These are phyloP conservation scores for Puccinia novopanici DNA, from an alignment of 1,284 basidiomycete genomes.

Conservation along the genomic window DNA sequence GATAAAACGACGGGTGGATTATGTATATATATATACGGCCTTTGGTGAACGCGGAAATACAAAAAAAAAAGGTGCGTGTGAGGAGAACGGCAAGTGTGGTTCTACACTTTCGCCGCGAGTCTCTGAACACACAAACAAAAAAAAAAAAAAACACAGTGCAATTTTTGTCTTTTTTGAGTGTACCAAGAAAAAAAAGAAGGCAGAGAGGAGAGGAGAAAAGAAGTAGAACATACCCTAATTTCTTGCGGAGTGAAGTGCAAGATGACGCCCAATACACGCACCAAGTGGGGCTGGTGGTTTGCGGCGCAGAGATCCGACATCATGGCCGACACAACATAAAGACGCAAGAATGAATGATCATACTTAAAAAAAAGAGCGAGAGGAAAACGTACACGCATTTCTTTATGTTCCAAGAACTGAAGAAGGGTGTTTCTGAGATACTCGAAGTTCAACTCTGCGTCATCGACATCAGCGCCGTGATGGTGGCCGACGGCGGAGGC, in stretches of 20 bases:
- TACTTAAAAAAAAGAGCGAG: slow-evolving; percentile 56
- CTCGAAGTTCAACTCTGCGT: slow-evolving; percentile 89
- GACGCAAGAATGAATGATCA: slow-evolving; percentile 7
- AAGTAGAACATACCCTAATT: slow-evolving; percentile 61
- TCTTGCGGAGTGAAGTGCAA: slow-evolving; percentile 91
- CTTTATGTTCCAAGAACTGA: slow-evolving; percentile 86
- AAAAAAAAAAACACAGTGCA: background rate
- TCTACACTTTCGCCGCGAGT: too few species aligned
- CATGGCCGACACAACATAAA: background rate
- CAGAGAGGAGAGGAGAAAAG: too few species aligned
- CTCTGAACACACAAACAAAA: too few species aligned
- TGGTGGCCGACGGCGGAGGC: too few species aligned
- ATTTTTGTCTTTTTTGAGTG: too few species aligned
- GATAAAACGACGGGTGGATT: too few species aligned
- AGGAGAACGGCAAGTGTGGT: too few species aligned
- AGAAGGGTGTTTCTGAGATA: slow-evolving; percentile 90
- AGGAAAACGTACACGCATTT: slow-evolving; percentile 70
- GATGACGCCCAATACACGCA: slow-evolving; percentile 84
- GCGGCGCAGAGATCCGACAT: background rate
- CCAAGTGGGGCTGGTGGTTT: slow-evolving; percentile 85
- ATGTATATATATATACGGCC: too few species aligned
- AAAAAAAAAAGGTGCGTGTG: too few species aligned
- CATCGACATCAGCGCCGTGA: too few species aligned
- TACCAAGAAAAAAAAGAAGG: too few species aligned
- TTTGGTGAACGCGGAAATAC: too few species aligned